These are phyloP conservation scores for Penicillium simplicissimum DNA, from an alignment of 495 filamentous ascomycete genomes.

Conservation along the genomic window DNA sequence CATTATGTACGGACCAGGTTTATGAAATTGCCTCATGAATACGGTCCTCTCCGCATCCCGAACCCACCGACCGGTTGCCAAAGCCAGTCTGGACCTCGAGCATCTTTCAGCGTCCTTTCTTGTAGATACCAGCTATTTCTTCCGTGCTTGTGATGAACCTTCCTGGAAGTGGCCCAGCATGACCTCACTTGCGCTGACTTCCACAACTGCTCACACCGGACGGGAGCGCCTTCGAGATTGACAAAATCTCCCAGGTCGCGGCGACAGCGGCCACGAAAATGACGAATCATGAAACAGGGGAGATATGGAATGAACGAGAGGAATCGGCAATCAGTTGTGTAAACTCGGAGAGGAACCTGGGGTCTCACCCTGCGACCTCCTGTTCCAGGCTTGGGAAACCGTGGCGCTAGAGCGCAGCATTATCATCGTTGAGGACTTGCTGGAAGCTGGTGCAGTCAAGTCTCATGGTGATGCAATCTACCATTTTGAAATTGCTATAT, in stretches of 20 bases:
- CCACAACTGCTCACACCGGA: slow-evolving; percentile 30
- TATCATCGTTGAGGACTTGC: neutral
- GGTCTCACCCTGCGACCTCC: neutral
- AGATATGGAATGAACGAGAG: neutral
- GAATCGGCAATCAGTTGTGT: neutral
- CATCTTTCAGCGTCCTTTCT: slow-evolving; percentile 39
- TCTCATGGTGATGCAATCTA: neutral
- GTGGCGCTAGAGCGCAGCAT: neutral
- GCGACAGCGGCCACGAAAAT: neutral
- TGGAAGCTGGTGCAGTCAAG: neutral
- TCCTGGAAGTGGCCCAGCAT: slow-evolving; percentile 39
- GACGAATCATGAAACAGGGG: neutral
- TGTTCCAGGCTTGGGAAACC: neutral
- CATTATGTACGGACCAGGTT: neutral
- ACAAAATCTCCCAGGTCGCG: slow-evolving; percentile 26
- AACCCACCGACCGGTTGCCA: neutral
- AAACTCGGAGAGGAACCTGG: neutral
- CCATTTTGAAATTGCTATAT: neutral
- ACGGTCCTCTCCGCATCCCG: neutral
- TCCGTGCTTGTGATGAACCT: slow-evolving; percentile 27
- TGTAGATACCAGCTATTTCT: slow-evolving; percentile 38
- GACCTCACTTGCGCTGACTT: slow-evolving; percentile 32
- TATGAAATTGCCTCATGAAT: too few relatives aligned
- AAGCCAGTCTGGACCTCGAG: slow-evolving; percentile 25
- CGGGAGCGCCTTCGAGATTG: slow-evolving; percentile 26